Percentiles rank a stretch among this genome's conserved stretches.
These are phyloP conservation scores for Podospora pseudocomata DNA, from an alignment of 495 filamentous ascomycete species.

Conservation along the genomic window DNA sequence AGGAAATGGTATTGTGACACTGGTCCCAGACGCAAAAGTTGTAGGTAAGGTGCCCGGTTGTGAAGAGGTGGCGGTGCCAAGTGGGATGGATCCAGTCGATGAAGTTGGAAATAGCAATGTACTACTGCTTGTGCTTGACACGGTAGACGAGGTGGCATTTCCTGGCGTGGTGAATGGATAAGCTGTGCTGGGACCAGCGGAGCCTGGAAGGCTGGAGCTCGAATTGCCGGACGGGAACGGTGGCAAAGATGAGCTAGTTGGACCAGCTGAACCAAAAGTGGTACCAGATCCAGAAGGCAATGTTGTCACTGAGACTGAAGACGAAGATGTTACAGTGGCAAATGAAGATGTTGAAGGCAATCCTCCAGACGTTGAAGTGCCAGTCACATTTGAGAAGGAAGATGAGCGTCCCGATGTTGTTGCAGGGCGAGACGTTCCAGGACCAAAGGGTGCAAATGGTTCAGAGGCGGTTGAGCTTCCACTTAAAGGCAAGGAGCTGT, in stretches of 20 bases:
- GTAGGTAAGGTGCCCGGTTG: not conserved
- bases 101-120: not conserved
- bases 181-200: not conserved
- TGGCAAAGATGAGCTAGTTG: not conserved
- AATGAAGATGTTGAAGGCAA: not conserved
- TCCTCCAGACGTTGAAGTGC: not conserved
- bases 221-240: not conserved
- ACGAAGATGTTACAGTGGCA: not conserved
- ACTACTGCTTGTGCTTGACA: not conserved
- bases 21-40: not conserved
- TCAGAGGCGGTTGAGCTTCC: not conserved
- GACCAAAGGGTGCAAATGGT: not conserved
- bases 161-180: not conserved
- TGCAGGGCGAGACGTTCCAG: not conserved
- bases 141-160: not conserved
- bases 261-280: not conserved
- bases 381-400: not conserved
- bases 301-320: not conserved
- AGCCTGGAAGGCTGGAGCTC: conserved; percentile 1
- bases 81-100: not conserved
- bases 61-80: not conserved
- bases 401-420: not conserved
- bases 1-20: not conserved
- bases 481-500: not conserved
- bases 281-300: not conserved